Base-by-base conservation (phyloP, 441 rosid genomes). In the Euphorbia schlechtendalii region DNA sequence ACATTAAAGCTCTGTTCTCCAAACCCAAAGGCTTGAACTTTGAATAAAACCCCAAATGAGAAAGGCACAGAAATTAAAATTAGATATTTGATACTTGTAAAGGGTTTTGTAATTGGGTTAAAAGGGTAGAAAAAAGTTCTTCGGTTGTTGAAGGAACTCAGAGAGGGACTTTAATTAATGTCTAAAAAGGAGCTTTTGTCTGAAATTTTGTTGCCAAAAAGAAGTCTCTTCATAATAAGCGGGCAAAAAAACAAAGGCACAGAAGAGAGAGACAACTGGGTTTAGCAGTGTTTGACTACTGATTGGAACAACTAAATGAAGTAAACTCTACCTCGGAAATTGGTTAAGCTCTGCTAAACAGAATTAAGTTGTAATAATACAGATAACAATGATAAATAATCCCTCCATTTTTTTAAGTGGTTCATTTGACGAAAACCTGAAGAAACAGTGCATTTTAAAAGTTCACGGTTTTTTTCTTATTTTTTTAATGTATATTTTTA, bases 1-100 rank as follows among this genome's bases (percentile, higher is more conserved):
- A 64, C 56, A 32, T 34, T 57, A 61, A 64, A 46, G 69, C 70
- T 56, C 36, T 60, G 56, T 41, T 36, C 56, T 68, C 63, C 69
- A 63, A 51, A 46, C 51, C 51, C 51, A 46, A 41, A n/a, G 52
- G 8, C 5, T 14, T 45, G 4, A 45, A 13, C 49, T 45, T 45
- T 14, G 36, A 32, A 32, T 14, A 45, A 45, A 45, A 45, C 41
- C 49, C 49, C 17, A 45, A 45, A 10, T 45, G 49, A 1, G 49
- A 14, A 45, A 45, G 14, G n/a, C 49, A 12, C 49, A 45, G 49
- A 45, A 45, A 38, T 8, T 38, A 3, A 8, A 32, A 32, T 32
- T 32, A 6, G 6, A 32, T n/a, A 32, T 32, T 32, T 32, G 34
- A 32, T 3, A 32, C n/a, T n/a, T n/a, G n/a, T n/a, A 32, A 32